A percentile compares a stretch with the other conserved stretches of the same genome.
Conservation (phyloP, 805 yeast genomes). For the Teunomyces aglyptinius region DNA sequence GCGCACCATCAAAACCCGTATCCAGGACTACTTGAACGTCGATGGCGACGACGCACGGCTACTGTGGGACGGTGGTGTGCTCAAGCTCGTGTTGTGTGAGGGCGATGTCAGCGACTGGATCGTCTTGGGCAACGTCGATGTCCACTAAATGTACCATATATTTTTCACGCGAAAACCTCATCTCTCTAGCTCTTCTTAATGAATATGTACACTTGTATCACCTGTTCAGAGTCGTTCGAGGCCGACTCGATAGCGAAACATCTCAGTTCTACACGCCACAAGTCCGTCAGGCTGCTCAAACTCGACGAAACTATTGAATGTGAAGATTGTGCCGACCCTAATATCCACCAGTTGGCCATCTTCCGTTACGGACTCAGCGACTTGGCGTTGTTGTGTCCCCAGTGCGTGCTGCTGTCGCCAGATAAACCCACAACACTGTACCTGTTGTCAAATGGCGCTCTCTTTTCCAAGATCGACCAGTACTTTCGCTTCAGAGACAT, state of each 20-base stretch:
- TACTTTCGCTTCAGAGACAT: slow-evolving; percentile 52
- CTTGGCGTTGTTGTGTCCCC: slow-evolving; percentile 48
- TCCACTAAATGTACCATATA: slow-evolving; percentile 22
- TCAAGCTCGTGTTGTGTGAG: slow-evolving; percentile 65
- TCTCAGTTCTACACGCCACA: slow-evolving; percentile 53
- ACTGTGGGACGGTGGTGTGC: slow-evolving; percentile 69
- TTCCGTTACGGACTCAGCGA: slow-evolving; percentile 56
- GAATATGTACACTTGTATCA: slow-evolving; percentile 36
- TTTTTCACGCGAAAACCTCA: no score
- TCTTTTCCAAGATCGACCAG: slow-evolving; percentile 46
- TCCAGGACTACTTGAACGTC: slow-evolving; percentile 61
- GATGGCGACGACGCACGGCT: slow-evolving; percentile 35
- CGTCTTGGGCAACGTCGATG: slow-evolving; percentile 53
- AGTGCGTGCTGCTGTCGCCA: slow-evolving; percentile 30
- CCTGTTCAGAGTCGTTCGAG: slow-evolving; percentile 39
- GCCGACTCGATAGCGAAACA: slow-evolving; percentile 50
- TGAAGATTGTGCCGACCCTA: slow-evolving; percentile 54
- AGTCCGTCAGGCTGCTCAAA: slow-evolving; percentile 33
- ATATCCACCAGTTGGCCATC: slow-evolving; percentile 51
- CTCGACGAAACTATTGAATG: slow-evolving; percentile 47
- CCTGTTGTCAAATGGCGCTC: slow-evolving; percentile 52
- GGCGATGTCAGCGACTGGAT: slow-evolving; percentile 74
- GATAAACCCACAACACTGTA: slow-evolving; percentile 51
- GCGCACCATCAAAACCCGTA: slow-evolving; percentile 60
- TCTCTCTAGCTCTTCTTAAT: neutral